Evolutionary conservation across 2,329 filamentous ascomycete species (phyloP).

Genomic region (Fusarium bulbicola): DNA sequence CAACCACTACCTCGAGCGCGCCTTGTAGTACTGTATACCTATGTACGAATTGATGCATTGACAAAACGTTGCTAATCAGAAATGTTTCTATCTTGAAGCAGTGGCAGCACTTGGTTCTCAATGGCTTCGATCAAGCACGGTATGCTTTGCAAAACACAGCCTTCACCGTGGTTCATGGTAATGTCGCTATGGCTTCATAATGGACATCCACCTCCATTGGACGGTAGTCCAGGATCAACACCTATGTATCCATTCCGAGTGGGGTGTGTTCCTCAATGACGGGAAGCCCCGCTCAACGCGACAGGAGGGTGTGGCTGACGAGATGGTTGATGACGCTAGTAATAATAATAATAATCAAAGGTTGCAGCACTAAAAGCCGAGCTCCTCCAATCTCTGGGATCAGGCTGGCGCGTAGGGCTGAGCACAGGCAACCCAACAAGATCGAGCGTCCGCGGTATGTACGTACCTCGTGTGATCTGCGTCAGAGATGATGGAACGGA

Average conservation of each 20-base stretch:
- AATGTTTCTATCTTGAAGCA: neutral
- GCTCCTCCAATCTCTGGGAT: constrained; percentile 21
- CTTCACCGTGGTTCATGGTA: constrained; percentile 33
- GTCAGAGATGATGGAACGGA: constrained; percentile 15
- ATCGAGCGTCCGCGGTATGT: neutral
- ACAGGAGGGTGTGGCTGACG: constrained; percentile 39
- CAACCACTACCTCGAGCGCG: neutral
- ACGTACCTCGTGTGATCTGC: constrained; percentile 13
- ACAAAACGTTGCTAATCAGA: neutral
- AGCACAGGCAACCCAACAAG: constrained; percentile 35
- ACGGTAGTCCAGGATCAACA: neutral
- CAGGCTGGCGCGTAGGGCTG: constrained; percentile 42
- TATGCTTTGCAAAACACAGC: constrained; percentile 17
- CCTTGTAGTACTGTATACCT: neutral
- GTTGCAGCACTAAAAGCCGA: constrained; percentile 32
- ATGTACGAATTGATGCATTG: neutral
- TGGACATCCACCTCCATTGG: neutral
- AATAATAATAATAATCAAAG: constrained; percentile 27
- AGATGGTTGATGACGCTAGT: constrained; percentile 37
- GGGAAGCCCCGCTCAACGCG: constrained; percentile 34
- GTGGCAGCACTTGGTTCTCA: neutral
- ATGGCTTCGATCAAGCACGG: neutral
- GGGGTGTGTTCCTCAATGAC: constrained; percentile 35
- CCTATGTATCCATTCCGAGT: constrained; percentile 4
- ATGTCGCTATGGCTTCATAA: constrained; percentile 4